Conservation (phyloP, 129 eudicot genomes). For the Ambrosia artemisiifolia region DNA sequence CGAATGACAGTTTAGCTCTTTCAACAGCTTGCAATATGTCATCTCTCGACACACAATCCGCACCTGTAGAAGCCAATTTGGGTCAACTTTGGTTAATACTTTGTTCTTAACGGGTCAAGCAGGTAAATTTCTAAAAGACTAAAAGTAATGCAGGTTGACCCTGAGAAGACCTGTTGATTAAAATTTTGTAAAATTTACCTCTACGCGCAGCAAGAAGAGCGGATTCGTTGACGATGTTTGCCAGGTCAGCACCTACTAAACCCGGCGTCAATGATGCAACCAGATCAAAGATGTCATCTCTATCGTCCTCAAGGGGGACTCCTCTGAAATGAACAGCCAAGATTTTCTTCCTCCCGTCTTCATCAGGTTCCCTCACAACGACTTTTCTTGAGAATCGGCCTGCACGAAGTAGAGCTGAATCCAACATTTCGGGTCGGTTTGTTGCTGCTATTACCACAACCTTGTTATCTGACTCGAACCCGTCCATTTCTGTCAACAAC, state of each 20-base stretch:
- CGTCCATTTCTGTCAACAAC: slow-evolving; percentile 62
- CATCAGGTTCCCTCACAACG: slow-evolving; percentile 47
- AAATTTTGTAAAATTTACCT: slow-evolving; percentile 19
- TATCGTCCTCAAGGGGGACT: slow-evolving; percentile 39
- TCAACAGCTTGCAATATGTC: slow-evolving; percentile 46
- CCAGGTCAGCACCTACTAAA: slow-evolving; percentile 58
- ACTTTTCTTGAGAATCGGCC: slow-evolving; percentile 58
- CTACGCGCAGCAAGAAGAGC: slow-evolving; percentile 58
- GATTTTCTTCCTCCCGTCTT: slow-evolving; percentile 47
- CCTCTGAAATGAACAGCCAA: slow-evolving; percentile 47
- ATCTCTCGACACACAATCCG: slow-evolving; percentile 39
- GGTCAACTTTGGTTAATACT: not conserved
- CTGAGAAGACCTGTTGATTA: too few relatives aligned
- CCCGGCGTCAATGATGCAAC: slow-evolving; percentile 49
- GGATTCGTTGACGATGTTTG: slow-evolving; percentile 50
- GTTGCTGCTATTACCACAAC: slow-evolving; percentile 57
- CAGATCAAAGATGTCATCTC: slow-evolving; percentile 27
- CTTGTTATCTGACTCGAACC: slow-evolving; percentile 44
- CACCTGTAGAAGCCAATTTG: slow-evolving; percentile 30
- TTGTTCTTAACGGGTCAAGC: not conserved
- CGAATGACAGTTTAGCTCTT: slow-evolving; percentile 39
- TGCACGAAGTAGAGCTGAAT: slow-evolving; percentile 45
- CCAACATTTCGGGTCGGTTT: slow-evolving; percentile 54
- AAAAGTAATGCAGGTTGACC: too few relatives aligned
- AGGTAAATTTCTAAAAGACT: not conserved